Conservation (phyloP, 495 filamentous ascomycete species). For the Umbilicaria muhlenbergii region DNA sequence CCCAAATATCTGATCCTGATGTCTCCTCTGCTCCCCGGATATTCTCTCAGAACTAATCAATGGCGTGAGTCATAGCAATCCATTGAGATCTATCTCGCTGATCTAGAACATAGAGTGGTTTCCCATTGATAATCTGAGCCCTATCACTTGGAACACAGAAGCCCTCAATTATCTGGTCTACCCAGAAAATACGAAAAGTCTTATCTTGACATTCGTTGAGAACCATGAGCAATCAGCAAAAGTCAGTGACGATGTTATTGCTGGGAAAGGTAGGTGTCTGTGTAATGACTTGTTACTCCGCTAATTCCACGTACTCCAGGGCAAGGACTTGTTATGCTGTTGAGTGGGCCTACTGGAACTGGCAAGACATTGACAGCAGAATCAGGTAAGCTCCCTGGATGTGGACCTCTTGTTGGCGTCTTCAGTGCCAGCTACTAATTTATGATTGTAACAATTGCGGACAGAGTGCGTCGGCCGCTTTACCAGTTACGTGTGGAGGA, state of each 20-base stretch:
- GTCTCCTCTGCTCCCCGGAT: conserved; percentile 21
- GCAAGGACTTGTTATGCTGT: conserved; percentile 15
- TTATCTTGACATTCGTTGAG: conserved; percentile 26
- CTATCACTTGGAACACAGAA: conserved; percentile 21
- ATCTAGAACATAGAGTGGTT: too few species aligned
- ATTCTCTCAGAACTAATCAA: conserved; percentile 23
- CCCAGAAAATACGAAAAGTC: conserved; percentile 23
- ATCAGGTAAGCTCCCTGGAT: too few species aligned
- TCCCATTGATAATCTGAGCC: conserved; percentile 9
- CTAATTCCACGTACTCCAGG: conserved; percentile 3
- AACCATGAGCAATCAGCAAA: conserved; percentile 12
- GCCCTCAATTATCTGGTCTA: conserved; percentile 24
- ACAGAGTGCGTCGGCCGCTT: neutral
- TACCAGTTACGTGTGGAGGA: conserved; percentile 1
- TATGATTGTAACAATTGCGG: too few species aligned
- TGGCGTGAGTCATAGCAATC: conserved; percentile 15
- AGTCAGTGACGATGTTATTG: conserved; percentile 14
- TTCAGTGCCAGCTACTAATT: too few species aligned
- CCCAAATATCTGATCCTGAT: conserved; percentile 20
- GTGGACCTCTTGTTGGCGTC: too few species aligned
- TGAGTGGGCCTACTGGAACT: conserved; percentile 15
- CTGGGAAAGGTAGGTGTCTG: neutral
- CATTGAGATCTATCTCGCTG: conserved; percentile 13
- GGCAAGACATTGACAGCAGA: conserved; percentile 1
- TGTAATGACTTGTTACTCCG: neutral